A percentile compares a stretch with the other conserved stretches of the same genome.
phyloP scores from a whole-genome alignment of 768 basidiomycete species.

The Phaffia australis region DNA sequence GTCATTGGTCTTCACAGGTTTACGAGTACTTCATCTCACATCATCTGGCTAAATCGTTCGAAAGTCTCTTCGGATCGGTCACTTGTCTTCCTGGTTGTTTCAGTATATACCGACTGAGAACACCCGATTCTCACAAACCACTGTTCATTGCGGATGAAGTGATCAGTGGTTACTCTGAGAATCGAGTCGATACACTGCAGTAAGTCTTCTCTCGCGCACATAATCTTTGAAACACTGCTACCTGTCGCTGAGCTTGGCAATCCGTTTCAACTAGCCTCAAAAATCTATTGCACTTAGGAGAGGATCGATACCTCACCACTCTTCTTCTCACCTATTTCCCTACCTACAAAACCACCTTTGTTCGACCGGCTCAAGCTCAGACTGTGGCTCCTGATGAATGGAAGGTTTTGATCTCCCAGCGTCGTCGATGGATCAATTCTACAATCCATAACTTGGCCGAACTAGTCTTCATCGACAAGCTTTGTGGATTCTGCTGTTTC shows the following conservation, averaged over 20 bases:
- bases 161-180: constrained; percentile 86
- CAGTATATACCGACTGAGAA: constrained; percentile 88
- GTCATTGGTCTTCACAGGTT: constrained; percentile 45
- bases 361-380: constrained; percentile 83
- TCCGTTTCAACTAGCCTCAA: constrained; percentile 51
- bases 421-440: constrained; percentile 99
- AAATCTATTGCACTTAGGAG: constrained; percentile 91
- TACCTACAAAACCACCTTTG: constrained; percentile 84
- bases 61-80: constrained; percentile 90
- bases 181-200: constrained; percentile 90
- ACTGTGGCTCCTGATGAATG: constrained; percentile 95
- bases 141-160: constrained; percentile 83
- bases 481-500: constrained; percentile 79
- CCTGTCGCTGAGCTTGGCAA: neutral
- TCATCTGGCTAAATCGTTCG: constrained; percentile 97
- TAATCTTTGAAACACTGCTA: neutral
- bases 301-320: constrained; percentile 97
- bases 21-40: constrained; percentile 99
- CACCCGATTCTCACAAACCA: constrained; percentile 90
- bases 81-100: constrained; percentile 99
- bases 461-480: constrained; percentile 69
- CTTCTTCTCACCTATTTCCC: constrained; percentile 93
- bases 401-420: constrained; percentile 84
- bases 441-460: constrained; percentile 95
- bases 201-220: neutral